Conservation (phyloP, 2,329 filamentous ascomycete species). For the Exophiala dermatitidis region DNA sequence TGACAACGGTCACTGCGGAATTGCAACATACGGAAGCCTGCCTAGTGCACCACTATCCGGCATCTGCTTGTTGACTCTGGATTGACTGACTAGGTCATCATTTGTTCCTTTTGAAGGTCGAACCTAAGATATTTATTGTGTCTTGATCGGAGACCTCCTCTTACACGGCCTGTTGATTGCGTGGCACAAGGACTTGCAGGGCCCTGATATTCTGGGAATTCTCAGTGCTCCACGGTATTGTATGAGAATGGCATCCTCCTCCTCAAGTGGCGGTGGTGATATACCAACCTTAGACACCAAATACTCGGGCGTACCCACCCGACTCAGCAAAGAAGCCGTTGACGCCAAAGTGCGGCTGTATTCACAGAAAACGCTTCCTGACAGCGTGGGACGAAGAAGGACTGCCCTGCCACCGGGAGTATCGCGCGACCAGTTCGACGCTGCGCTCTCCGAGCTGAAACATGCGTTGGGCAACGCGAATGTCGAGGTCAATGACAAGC, state of each 20-base stretch:
- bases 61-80: too few species aligned
- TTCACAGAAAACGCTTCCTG: constrained; percentile 23
- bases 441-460: constrained; percentile 22
- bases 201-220: too few species aligned
- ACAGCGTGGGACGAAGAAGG: constrained; percentile 12
- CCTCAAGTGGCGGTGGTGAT: constrained; percentile 2
- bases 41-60: too few species aligned
- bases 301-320: constrained; percentile 18
- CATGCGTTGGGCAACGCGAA: constrained; percentile 16
- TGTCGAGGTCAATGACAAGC: constrained; percentile 25
- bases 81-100: too few species aligned
- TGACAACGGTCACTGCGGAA: too few species aligned
- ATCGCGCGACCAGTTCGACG: constrained; percentile 15
- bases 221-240: not conserved
- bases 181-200: too few species aligned
- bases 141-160: too few species aligned
- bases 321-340: constrained; percentile 19
- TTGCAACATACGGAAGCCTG: too few species aligned
- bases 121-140: too few species aligned
- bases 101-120: too few species aligned
- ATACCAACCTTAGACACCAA: constrained; percentile 13
- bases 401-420: constrained; percentile 22
- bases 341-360: constrained; percentile 21
- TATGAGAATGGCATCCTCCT: constrained; percentile 10
- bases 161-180: too few species aligned